Evolutionary conservation across 768 basidiomycete species (phyloP), one percentile per base, ranked within the genome.

Genomic region (Termitomyces sp.): DNA sequence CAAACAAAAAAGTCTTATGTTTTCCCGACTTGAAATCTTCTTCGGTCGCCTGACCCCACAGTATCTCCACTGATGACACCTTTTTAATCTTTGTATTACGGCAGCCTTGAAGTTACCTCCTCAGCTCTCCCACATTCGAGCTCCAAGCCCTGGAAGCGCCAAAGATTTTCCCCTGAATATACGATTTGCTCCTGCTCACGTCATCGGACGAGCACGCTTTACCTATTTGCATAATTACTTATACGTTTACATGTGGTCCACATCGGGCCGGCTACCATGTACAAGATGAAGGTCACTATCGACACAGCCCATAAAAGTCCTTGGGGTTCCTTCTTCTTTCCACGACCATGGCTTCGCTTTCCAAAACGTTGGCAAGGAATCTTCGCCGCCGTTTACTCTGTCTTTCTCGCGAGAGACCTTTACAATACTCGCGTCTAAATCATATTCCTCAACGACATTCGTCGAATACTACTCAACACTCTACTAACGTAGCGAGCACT

Each of bases 261-360:
- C 33, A 55, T 59, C 58, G 58, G 58, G 22, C 58, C 58, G 58
- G 47, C 37, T 47, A 56, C 51, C 34, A 34, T 55, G 46, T 24
- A 55, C 45, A 50, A 55, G 46, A 55, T 55, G 54, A 42, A 59
- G 58, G 46, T 37, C 37, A 50, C 20, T 55, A 46, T 46, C 58
- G 54, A 59, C 54, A 59, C 47, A 13, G 22, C 30, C 36, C 31
- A 54, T 46, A 46, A 47, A 50, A 47, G 51, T 54, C 37, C 37
- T 44, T 45, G 13, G 48, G 54, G 36, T 30, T 39, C 44, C 59
- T 46, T 54, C 55, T 57, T 57, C 54, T 59, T 52, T 53, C 55
- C 58, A 64, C 58, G 58, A 42, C 58, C 27, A 64, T 61, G 61
- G 27, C 37, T 45, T 50, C 61, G 51, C 53, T 59, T 27, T 56